Base-by-base conservation (phyloP, 805 yeast genomes). In the Deakozyma indianensis region DNA sequence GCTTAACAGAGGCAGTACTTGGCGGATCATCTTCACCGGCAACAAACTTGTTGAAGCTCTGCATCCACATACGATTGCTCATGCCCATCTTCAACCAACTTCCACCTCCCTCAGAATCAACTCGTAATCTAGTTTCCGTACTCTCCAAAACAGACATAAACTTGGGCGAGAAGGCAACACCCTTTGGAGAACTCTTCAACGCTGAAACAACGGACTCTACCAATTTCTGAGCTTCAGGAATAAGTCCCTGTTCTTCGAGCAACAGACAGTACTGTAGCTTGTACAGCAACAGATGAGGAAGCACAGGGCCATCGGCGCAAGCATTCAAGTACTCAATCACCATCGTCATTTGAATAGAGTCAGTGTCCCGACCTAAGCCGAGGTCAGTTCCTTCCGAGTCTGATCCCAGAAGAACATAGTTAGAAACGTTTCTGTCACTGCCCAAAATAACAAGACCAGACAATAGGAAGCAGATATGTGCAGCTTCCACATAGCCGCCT, bases 51-150 rank as follows among this genome's bases (percentile, higher is more conserved):
- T 75, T 79, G 56, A 82, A 77, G 3, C 83, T 75, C 40, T 82
- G 88, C 9, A 92, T 90, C 95, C 95, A 85, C 45, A 86, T 80
- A 57, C 77, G 81, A 53, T 87, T 32, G 38, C 38, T n/a, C 38
- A 32, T 32, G 28, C 28, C 49, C 47, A 9, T 41, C 44, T 4
- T 60, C 61, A 16, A 64, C 65, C 24, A 71, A 54, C 2, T 32
- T 9, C 38, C 38, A 20, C 38, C 18, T 14, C 38, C 38, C 18
- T 32, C 38, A 5, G 38, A 32, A 32, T 32, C 38, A 7, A n/a
- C 38, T 9, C 38, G 11, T 5, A 32, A n/a, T 5, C 38, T 9
- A n/a, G 38, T 32, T 20, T 32, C 38, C 5, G 38, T 32, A 14
- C 18, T 32, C 18, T 32, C 38, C 11, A 32, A n/a, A 32, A n/a